Evolutionary conservation across 805 yeast genomes (phyloP).

Genomic region (Metschnikowia lachancei): DNA sequence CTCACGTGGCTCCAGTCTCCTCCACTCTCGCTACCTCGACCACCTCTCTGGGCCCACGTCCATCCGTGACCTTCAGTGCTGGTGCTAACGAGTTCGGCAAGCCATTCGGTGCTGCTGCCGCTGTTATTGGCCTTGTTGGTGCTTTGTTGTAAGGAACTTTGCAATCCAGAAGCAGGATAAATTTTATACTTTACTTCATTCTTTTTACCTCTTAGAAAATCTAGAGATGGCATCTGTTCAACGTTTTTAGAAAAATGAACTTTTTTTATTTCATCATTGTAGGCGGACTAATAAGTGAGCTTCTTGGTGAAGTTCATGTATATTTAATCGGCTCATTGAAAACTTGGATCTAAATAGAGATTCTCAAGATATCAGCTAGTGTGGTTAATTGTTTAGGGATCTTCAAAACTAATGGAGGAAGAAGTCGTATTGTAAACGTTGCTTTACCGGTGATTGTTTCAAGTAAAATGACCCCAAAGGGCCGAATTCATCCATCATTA

Average conservation of each 20-base stretch:
- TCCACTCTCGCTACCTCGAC: constrained; percentile 8
- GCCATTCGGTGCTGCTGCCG: constrained; percentile 40
- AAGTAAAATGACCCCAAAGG: too few relatives aligned
- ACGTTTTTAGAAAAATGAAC: constrained; percentile 2
- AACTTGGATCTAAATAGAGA: too few relatives aligned
- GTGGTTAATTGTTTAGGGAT: too few relatives aligned
- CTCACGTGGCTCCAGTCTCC: constrained; percentile 15
- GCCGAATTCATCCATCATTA: too few relatives aligned
- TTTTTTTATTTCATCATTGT: too few relatives aligned
- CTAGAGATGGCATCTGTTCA: neutral
- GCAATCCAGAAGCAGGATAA: neutral
- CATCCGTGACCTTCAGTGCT: constrained; percentile 26
- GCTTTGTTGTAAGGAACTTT: constrained; percentile 24
- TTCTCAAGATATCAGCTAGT: too few relatives aligned
- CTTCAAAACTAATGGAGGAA: too few relatives aligned
- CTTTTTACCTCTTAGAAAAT: neutral
- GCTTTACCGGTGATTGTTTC: too few relatives aligned
- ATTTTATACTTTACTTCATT: neutral
- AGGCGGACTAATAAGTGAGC: too few relatives aligned
- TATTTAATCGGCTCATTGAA: too few relatives aligned
- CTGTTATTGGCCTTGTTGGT: constrained; percentile 40
- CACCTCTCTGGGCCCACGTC: constrained; percentile 13
- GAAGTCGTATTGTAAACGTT: too few relatives aligned
- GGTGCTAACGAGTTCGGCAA: constrained; percentile 26
- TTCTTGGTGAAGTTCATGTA: too few relatives aligned